These are phyloP conservation scores for Madurella mycetomatis DNA, from an alignment of 2,329 filamentous ascomycete species.

Conservation along the genomic window DNA sequence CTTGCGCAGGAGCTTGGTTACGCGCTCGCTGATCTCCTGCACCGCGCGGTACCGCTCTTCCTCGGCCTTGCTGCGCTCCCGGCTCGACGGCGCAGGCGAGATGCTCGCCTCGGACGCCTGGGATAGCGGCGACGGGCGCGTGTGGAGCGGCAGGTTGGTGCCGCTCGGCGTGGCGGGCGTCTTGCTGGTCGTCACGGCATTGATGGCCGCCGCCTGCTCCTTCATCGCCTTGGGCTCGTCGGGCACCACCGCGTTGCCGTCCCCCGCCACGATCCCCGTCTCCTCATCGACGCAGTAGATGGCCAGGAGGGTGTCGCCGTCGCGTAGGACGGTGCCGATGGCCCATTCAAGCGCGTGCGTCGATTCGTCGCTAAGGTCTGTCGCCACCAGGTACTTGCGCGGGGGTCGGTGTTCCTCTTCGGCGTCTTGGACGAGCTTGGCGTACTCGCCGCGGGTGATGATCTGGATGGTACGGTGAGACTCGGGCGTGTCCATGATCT, in stretches of 20 bases:
- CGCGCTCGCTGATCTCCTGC: slow-evolving; percentile 77
- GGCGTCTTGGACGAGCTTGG: slow-evolving; percentile 68
- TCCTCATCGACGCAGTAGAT: slow-evolving; percentile 95
- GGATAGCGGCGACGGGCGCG: slow-evolving; percentile 32
- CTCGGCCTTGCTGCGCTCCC: slow-evolving; percentile 59
- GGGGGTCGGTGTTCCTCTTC: slow-evolving; percentile 74
- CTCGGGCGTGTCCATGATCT: slow-evolving; percentile 69
- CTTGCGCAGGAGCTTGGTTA: slow-evolving; percentile 82
- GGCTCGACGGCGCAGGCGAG: slow-evolving; percentile 46
- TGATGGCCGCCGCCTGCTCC: slow-evolving; percentile 69
- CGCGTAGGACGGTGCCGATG: slow-evolving; percentile 87
- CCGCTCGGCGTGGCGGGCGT: slow-evolving; percentile 28
- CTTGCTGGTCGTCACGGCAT: slow-evolving; percentile 51
- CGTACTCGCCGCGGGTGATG: slow-evolving; percentile 83
- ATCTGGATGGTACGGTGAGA: slow-evolving; percentile 81
- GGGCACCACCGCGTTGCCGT: slow-evolving; percentile 53
- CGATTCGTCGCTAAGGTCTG: slow-evolving; percentile 89
- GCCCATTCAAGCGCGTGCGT: slow-evolving; percentile 97
- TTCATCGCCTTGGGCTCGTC: slow-evolving; percentile 72
- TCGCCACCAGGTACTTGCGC: slow-evolving; percentile 92
- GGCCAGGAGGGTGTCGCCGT: slow-evolving; percentile 89
- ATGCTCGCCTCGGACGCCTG: slow-evolving; percentile 32
- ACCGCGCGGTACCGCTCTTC: slow-evolving; percentile 76
- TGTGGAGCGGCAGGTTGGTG: slow-evolving; percentile 30
- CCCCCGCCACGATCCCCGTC: slow-evolving; percentile 48